Conservation (phyloP, 352 stramenopile genomes). For the Blastocystis sp. region DNA sequence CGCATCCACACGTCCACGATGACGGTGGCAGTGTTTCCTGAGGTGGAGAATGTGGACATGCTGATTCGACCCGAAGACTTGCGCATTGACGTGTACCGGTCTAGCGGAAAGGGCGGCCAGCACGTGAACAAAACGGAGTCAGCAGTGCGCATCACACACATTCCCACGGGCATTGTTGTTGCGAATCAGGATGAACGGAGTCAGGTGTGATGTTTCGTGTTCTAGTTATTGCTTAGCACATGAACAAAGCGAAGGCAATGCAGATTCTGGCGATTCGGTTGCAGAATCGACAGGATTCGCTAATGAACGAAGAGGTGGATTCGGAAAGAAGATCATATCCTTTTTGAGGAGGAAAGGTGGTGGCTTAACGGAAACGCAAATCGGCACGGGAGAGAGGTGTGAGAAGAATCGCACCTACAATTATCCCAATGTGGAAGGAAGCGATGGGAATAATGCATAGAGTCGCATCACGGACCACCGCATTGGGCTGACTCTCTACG, state of each 20-base stretch:
- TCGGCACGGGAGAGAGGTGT: slow-evolving; percentile 90
- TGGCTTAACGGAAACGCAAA: slow-evolving; percentile 83
- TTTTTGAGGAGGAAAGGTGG: slow-evolving; percentile 78
- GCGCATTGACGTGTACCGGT: slow-evolving; percentile 94
- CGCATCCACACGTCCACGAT: slow-evolving; percentile 95
- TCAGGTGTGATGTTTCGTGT: slow-evolving; percentile 72
- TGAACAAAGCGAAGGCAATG: slow-evolving; percentile 97
- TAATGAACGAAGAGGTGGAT: slow-evolving; percentile 42
- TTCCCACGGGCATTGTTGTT: slow-evolving; percentile 91
- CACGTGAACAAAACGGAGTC: slow-evolving; percentile 99
- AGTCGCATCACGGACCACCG: slow-evolving; percentile 93
- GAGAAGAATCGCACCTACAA: slow-evolving; percentile 99
- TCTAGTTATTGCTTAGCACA: slow-evolving; percentile 80
- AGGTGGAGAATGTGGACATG: slow-evolving; percentile 85
- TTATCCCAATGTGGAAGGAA: slow-evolving; percentile 77
- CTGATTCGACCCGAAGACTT: slow-evolving; percentile 91
- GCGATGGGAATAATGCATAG: slow-evolving; percentile 78
- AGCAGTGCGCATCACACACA: slow-evolving; percentile 92
- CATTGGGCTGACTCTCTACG: slow-evolving; percentile 84
- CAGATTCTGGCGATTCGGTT: slow-evolving; percentile 92
- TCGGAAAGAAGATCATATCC: slow-evolving; percentile 47
- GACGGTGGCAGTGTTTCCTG: slow-evolving; percentile 93
- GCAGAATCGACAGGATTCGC: slow-evolving; percentile 87
- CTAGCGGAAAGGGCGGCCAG: slow-evolving; percentile 92
- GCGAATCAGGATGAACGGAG: slow-evolving; percentile 77